Evolutionary conservation across 2,329 filamentous ascomycete genomes (phyloP), one percentile per base, ranked within the genome.

Genomic region (Trichoderma koningiopsis): DNA sequence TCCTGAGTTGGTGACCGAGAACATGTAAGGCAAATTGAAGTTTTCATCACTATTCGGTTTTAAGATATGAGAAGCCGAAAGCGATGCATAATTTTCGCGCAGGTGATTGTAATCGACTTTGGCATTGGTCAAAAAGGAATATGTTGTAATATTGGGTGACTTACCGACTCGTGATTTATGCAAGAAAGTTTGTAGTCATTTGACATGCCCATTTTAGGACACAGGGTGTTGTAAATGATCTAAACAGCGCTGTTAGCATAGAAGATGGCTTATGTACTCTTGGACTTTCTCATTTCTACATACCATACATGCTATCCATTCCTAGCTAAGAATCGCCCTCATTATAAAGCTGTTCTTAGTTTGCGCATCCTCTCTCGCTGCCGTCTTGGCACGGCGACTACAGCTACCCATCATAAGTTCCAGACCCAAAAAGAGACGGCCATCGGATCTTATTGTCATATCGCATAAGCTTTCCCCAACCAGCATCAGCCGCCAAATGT

Each of bases 1-100:
- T 67, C 35, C 64, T 67, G 1, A 16, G 40, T 67, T 52, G 64
- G 55, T 22, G 29, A 67, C 64, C 64, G 64, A 67, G 37, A 19
- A 22, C 6, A 19, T 29, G 31, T 7, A 29, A 29, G n/a, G n/a
- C n/a, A n/a, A n/a, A n/a, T n/a, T n/a, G n/a, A n/a, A n/a, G n/a
- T n/a, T 49, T 49, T 24, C 0, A 5, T 40, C 5, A 2, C 14
- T 40, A 4, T 40, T 40, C 14, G 35, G 37, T 7, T 19, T 19
- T 43, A 19, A 43, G 6, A 43, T 6, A 24, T 11, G 40, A 16
- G 5, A 47, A 8, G 11, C 33, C 33, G 22, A 8, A 4, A 14
- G 5, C 14, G 1, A 24, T 13, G 22, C n/a, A 24, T n/a, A 64
- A 55, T 19, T n/a, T n/a, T 27, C 49, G 33, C 31, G 49, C 49